Base-by-base conservation (phyloP, 2,329 filamentous ascomycete genomes). In the Ceratocystis variospora region DNA sequence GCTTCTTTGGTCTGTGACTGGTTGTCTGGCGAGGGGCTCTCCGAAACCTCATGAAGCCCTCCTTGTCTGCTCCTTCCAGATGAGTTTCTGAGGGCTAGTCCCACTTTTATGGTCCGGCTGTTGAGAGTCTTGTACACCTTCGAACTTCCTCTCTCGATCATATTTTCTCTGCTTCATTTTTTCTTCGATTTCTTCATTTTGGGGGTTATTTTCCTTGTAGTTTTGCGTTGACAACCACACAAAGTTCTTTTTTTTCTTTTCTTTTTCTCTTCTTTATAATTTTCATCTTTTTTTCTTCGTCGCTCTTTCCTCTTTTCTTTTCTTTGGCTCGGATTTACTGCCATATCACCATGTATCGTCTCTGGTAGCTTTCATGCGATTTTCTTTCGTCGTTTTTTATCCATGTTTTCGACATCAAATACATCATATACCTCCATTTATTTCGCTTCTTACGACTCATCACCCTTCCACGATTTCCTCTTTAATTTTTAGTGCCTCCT, bases 401-500 rank as follows among this genome's bases (percentile, higher is more conserved):
- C 12, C 59, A 46, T 55, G 6, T 70, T 70, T 70, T 67, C 63
- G 17, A 44, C 19, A 37, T 12, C 15, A 44, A n/a, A 64, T 45
- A 19, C 7, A 10, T 28, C 19, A 31, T 28, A 19, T 37, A 10
- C 63, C 2, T 1, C 22, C 17, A 17, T 70, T 74, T 73, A 12
- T 68, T 71, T 71, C 8, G 31, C 48, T 41, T 48, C 59, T 55
- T 45, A 50, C 55, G 37, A 31, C 17, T 44, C 48, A 45, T 22
- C 25, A 12, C 22, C 31, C n/a, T 50, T 31, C 53, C 50, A 19
- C 53, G 44, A 19, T 50, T 50, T 50, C 19, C 70, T 71, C 69
- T 69, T 69, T 73, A 72, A 72, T 72, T 71, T 72, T 72, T 72
- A 72, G 71, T 67, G 68, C 69, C 70, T 69, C 69, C 71, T 77